A percentile compares a stretch with the other conserved stretches of the same genome.
These are phyloP conservation scores for Rubroboletus satanas DNA, from an alignment of 768 basidiomycete species.

Conservation along the genomic window DNA sequence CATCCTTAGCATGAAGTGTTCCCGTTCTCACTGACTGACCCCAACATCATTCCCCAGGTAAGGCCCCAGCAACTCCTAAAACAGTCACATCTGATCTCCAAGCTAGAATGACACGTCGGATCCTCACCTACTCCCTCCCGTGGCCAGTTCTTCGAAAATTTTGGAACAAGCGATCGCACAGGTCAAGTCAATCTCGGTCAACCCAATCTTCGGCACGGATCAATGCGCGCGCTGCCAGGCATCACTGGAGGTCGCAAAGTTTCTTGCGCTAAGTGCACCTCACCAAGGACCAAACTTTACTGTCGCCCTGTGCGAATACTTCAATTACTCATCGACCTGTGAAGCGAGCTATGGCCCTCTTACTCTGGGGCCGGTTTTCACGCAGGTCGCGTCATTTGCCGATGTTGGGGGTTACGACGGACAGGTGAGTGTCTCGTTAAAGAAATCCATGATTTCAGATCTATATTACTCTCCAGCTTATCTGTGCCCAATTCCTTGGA, in stretches of 20 bases:
- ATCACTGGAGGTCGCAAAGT: slow-evolving; percentile 58
- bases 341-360: slow-evolving; percentile 43
- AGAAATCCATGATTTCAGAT: background rate
- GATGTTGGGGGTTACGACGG: slow-evolving; percentile 72
- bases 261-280: slow-evolving; percentile 61
- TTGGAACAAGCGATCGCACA: slow-evolving; percentile 53
- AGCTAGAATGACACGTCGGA: slow-evolving; percentile 54
- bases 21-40: slow-evolving; percentile 59
- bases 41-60: slow-evolving; percentile 52
- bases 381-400: slow-evolving; percentile 69
- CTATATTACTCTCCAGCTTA: slow-evolving; percentile 34
- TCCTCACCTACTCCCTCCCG: slow-evolving; percentile 63
- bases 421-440: slow-evolving; percentile 40
- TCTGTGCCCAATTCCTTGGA: slow-evolving; percentile 58
- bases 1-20: slow-evolving; percentile 51
- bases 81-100: background rate
- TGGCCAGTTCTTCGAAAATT: slow-evolving; percentile 43
- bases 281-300: slow-evolving; percentile 54
- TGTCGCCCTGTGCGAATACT: slow-evolving; percentile 55
- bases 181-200: slow-evolving; percentile 51
- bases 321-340: slow-evolving; percentile 52
- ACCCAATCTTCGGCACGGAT: slow-evolving; percentile 49
- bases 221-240: slow-evolving; percentile 60
- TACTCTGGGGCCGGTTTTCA: slow-evolving; percentile 55
- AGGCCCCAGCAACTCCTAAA: background rate